phyloP scores from a whole-genome alignment of 1,284 basidiomycete genomes.

The Hemileia vastatrix region DNA sequence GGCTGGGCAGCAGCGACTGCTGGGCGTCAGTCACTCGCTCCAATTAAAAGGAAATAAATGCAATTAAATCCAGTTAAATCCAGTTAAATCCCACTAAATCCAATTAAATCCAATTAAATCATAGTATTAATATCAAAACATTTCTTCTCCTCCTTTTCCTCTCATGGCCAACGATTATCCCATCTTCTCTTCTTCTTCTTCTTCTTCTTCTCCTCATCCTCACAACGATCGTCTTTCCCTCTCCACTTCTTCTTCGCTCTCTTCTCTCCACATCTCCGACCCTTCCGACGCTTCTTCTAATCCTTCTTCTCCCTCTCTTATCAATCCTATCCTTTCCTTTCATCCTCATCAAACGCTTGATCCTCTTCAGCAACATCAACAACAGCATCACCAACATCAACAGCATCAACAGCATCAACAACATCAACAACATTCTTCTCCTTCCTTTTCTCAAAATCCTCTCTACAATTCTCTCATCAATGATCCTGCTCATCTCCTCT shows the following conservation, averaged over 20 bases:
- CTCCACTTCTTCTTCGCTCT: neutral
- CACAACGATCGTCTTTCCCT: no score
- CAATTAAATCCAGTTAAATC: neutral
- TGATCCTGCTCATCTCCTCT: neutral
- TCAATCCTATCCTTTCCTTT: neutral
- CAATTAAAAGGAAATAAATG: neutral
- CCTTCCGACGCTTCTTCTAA: neutral
- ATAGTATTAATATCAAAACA: neutral
- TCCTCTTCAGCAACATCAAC: neutral
- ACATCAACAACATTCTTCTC: neutral
- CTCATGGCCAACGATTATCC: neutral
- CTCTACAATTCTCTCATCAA: no score
- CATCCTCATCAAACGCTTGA: neutral
- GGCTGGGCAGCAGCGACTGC: neutral
- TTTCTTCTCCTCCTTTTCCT: neutral
- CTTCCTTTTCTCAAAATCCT: no score
- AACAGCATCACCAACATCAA: neutral
- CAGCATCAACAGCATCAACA: conserved; percentile 7
- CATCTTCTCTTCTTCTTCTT: neutral
- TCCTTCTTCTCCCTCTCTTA: neutral
- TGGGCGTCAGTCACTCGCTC: neutral
- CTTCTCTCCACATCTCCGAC: neutral
- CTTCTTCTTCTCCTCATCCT: neutral
- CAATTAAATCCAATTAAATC: neutral
- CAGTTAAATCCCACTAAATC: neutral